phyloP scores from a whole-genome alignment of 768 basidiomycete genomes.

The Boletus edulis region DNA sequence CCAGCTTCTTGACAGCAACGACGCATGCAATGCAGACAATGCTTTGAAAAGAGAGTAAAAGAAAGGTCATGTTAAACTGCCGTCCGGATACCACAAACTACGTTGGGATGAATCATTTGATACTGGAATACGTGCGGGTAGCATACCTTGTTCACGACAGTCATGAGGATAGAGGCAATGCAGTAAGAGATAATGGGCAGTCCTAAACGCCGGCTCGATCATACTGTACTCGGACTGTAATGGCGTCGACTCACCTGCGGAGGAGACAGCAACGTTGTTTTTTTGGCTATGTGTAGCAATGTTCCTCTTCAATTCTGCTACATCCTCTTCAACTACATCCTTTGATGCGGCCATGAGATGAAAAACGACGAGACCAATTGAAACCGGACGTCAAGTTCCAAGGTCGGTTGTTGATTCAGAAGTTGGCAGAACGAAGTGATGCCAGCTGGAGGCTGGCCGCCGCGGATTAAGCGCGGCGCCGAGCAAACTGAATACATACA shows the following conservation, averaged over 20 bases:
- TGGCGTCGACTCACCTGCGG: constrained; percentile 21
- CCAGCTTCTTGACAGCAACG: constrained; percentile 61
- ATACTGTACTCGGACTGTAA: background rate
- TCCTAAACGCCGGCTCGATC: constrained; percentile 41
- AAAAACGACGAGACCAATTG: background rate
- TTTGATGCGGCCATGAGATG: constrained; percentile 16
- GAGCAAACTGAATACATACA: too few species aligned
- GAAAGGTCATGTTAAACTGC: constrained; percentile 95
- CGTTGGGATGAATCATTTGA: background rate
- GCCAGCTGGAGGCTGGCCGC: background rate
- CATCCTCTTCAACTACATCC: constrained; percentile 33
- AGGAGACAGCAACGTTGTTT: constrained; percentile 16
- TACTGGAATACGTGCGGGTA: background rate
- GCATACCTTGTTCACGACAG: constrained; percentile 89
- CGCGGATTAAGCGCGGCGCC: too few species aligned
- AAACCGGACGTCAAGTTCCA: background rate
- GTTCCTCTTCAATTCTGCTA: constrained; percentile 55
- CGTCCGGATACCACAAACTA: constrained; percentile 94
- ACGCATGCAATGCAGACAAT: constrained; percentile 85
- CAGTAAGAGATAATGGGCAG: constrained; percentile 89
- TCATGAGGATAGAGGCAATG: constrained; percentile 93
- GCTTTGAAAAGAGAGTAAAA: constrained; percentile 89
- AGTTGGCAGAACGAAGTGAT: background rate
- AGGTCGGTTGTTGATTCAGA: background rate
- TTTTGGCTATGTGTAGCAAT: constrained; percentile 38